phyloP scores from a whole-genome alignment of 805 yeast genomes.

The Hanseniaspora hatyaiensis region DNA sequence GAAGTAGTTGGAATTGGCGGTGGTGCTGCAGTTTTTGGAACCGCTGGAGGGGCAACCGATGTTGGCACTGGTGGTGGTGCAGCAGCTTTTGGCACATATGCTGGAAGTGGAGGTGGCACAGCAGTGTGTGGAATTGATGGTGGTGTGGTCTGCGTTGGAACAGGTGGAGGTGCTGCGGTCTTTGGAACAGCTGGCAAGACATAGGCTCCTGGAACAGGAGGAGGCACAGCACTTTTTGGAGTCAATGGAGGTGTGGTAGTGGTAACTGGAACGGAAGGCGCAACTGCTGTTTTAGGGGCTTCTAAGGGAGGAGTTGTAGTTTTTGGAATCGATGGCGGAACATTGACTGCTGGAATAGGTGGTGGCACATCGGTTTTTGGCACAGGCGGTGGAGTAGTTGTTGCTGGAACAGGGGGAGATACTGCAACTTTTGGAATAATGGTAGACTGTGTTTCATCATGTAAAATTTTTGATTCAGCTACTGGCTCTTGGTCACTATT shows the following conservation, averaged over 20 bases:
- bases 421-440: too few species aligned
- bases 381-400: too few species aligned
- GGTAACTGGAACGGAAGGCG: slow-evolving; percentile 18
- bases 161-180: slow-evolving; percentile 15
- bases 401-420: background rate
- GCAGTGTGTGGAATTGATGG: too few species aligned
- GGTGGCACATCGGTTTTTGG: too few species aligned
- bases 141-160: too few species aligned
- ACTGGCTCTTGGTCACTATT: too few species aligned
- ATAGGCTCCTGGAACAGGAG: background rate
- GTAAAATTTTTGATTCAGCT: background rate
- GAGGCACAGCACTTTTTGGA: slow-evolving; percentile 17
- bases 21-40: slow-evolving; percentile 15
- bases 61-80: slow-evolving; percentile 18
- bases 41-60: slow-evolving; percentile 15
- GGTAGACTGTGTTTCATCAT: too few species aligned
- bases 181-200: slow-evolving; percentile 17
- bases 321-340: too few species aligned
- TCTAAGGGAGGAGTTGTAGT: too few species aligned
- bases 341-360: too few species aligned
- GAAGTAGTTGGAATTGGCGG: slow-evolving; percentile 8
- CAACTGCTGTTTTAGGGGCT: background rate
- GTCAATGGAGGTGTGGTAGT: too few species aligned
- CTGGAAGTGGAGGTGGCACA: slow-evolving; percentile 14
- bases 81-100: slow-evolving; percentile 22